A percentile compares a stretch with the other conserved stretches of the same genome.
Conservation (phyloP, 106 monocot genomes). For the Dactylorhiza incarnata region DNA sequence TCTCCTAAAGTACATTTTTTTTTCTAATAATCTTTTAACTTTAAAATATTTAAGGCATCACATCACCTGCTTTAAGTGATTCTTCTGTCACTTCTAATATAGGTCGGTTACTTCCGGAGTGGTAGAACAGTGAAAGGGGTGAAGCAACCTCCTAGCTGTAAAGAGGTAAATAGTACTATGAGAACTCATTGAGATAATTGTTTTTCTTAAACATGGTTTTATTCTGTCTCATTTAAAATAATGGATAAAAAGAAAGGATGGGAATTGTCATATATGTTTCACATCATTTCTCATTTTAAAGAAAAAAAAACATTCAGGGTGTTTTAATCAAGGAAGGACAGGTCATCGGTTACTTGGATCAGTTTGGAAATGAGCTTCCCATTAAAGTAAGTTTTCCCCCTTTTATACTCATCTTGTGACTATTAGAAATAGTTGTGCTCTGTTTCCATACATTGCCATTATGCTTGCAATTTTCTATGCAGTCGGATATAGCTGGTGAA, state of each 20-base stretch:
- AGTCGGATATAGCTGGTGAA: conserved; percentile 83
- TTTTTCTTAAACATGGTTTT: not conserved
- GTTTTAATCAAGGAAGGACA: conserved; percentile 72
- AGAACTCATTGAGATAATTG: not conserved
- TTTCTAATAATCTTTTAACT: not conserved
- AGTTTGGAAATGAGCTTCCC: conserved; percentile 68
- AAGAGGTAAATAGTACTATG: conserved; percentile 41
- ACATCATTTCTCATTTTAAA: not conserved
- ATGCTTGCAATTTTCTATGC: conserved; percentile 7
- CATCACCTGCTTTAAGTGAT: not conserved
- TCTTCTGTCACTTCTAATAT: not conserved
- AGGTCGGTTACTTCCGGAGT: conserved; percentile 77
- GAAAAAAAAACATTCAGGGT: conserved; percentile 31
- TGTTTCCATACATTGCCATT: not conserved
- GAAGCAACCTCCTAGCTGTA: conserved; percentile 68
- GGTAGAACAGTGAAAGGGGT: conserved; percentile 60
- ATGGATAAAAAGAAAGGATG: not conserved
- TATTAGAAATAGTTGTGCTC: not conserved
- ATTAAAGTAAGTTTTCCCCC: conserved; percentile 37
- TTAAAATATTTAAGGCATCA: not conserved
- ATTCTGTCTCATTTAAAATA: not conserved
- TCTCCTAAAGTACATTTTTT: conserved; percentile 59
- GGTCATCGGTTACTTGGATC: conserved; percentile 67
- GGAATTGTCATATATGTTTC: not conserved
- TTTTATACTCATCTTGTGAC: not conserved